Evolutionary conservation across 768 basidiomycete genomes (phyloP), one percentile per base, ranked within the genome.

Genomic region (Leccinum disarticulatum): DNA sequence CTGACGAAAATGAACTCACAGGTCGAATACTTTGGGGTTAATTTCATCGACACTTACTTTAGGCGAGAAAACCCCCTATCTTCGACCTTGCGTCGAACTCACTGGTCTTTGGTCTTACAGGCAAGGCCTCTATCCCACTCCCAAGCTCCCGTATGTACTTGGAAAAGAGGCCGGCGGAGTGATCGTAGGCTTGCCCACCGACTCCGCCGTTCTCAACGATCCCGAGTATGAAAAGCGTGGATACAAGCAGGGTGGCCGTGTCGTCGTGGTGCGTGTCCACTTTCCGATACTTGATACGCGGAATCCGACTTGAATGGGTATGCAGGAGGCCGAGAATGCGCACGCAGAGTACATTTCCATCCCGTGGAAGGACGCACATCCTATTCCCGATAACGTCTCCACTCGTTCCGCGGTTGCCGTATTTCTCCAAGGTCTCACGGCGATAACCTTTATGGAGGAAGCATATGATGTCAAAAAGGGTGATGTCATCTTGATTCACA

Each of bases 1-100:
- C 62, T 61, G 22, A 65, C 53, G 10, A 15, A 54, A 36, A 52
- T 1, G 10, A 43, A 19, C 10, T 19, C 11, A 46, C 67, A 88
- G 89, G 79, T 87, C 25, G 84, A 91, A 64, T 93, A 87, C 65
- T 76, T 81, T 9, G 92, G 91, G 7, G 82, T 96, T 66, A 97
- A 97, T 77, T 97, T 90, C 71, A 93, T 90, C 69, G 90, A 91
- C 70, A 86, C 85, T 48, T 95, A 97, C 72, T 85, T 82, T 69
- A 80, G 94, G 84, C 87, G 74, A 72, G 74, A 65, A 65, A 41
- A 10, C 4, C 14, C 19, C 27, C 52, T 25, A 52, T 11, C 13
- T 53, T 31, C 33, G 17, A n/a, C 28, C 17, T 27, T 47, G 31
- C 19, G 28, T 49, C 46, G 6, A 36, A 27, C n/a, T 57, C n/a